A percentile compares a stretch with the other conserved stretches of the same genome.
Evolutionary conservation across 2,329 filamentous ascomycete species (phyloP).

Genomic region (Colletotrichum sp.): DNA sequence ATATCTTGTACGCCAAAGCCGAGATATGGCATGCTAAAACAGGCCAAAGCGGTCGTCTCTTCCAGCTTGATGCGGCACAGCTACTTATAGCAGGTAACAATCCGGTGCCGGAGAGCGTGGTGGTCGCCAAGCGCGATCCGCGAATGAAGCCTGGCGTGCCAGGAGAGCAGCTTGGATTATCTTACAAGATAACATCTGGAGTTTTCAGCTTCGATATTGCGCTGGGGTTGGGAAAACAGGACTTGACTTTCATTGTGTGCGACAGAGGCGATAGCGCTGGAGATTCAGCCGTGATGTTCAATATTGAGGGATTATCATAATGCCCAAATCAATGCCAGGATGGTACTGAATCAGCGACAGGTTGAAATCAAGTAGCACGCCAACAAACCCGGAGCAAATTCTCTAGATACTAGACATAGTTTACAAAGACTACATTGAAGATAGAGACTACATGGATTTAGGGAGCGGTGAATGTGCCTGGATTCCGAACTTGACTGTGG

Average conservation of each 20-base stretch:
- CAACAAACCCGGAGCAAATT: no score
- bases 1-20: fast-evolving
- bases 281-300: background rate
- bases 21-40: background rate
- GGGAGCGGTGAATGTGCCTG: no score
- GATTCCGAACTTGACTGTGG: no score
- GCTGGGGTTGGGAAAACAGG: background rate
- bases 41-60: background rate
- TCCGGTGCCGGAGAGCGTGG: background rate
- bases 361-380: no score
- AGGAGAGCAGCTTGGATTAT: background rate
- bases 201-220: background rate
- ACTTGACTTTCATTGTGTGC: background rate
- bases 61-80: background rate
- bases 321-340: no score
- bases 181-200: background rate
- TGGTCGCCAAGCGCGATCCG: background rate
- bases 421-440: no score
- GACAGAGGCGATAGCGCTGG: background rate
- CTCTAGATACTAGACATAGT: no score
- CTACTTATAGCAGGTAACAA: background rate
- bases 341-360: no score
- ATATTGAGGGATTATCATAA: background rate
- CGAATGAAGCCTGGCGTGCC: background rate
- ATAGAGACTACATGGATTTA: no score